Conservation (phyloP, 805 yeast species). For the Kluyveromyces aestuarii region DNA sequence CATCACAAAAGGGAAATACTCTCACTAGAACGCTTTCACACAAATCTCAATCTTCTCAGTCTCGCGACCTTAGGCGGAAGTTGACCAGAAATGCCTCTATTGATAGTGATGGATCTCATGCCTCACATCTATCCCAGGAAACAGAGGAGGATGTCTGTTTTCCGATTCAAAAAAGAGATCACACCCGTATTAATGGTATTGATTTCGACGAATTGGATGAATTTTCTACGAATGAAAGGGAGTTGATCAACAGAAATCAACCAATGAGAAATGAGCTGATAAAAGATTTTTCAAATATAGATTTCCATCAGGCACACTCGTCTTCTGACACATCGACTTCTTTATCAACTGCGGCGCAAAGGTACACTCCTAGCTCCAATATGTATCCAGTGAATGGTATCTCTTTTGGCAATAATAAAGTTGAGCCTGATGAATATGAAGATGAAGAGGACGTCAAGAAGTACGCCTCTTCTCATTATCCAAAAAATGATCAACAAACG, state of each 20-base stretch:
- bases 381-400: slow-evolving; percentile 20
- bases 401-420: slow-evolving; percentile 33
- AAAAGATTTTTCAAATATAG: neutral
- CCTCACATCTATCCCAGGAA: slow-evolving; percentile 73
- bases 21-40: slow-evolving; percentile 5
- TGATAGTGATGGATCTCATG: slow-evolving; percentile 67
- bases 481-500: neutral
- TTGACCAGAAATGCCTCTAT: slow-evolving; percentile 24
- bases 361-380: slow-evolving; percentile 43
- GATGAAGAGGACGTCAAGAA: neutral
- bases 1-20: slow-evolving; percentile 5
- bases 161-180: slow-evolving; percentile 68
- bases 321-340: slow-evolving; percentile 32
- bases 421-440: slow-evolving; percentile 24
- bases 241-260: neutral
- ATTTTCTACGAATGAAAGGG: slow-evolving; percentile 30
- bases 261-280: neutral
- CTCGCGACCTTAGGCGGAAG: slow-evolving; percentile 28
- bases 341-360: slow-evolving; percentile 44
- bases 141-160: slow-evolving; percentile 97
- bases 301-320: slow-evolving; percentile 5
- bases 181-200: slow-evolving; percentile 59
- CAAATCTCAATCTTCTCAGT: slow-evolving; percentile 19
- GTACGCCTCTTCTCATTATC: slow-evolving; percentile 1
- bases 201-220: slow-evolving; percentile 89